Base-by-base conservation (phyloP, 495 filamentous ascomycete genomes). In the Pyrenopolyporus hunteri region DNA sequence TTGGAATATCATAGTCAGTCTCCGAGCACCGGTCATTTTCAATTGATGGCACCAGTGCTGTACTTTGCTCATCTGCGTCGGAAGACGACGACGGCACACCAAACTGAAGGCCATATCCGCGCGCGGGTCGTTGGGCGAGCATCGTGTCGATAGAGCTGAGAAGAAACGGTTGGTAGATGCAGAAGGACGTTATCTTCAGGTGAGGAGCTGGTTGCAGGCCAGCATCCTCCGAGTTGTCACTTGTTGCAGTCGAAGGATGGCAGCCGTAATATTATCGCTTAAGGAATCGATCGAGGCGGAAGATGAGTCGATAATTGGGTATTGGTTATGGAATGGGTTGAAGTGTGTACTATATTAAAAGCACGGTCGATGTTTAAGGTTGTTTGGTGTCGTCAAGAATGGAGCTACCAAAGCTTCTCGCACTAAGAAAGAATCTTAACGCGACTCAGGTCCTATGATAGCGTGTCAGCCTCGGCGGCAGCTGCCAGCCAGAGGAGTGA, bases 211-310 rank as follows among this genome's bases (percentile, higher is more conserved):
- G 56, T 57, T 53, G 52, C 58, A 53, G 66, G 44, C 62, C 56
- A 69, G 68, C 68, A 71, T 69, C 68, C 64, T 71, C 55, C 52
- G 48, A 58, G 25, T 62, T 32, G 58, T 46, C 25, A 39, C 14
- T 31, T 33, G 14, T 51, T 51, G 37, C 42, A 40, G 19, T 42
- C 16, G 48, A 32, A 22, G 20, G 47, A 39, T 14, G 43, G 9
- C n/a, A 20, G n/a, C 39, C 7, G 17, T 11, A 11, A n/a, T 42
- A 29, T 33, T 44, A 25, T 60, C 17, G 26, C 29, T 20, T 54
- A 45, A 10, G 9, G 6, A 17, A n/a, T n/a, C n/a, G n/a, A n/a
- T n/a, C n/a, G n/a, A n/a, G n/a, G n/a, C n/a, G n/a, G n/a, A n/a
- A n/a, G n/a, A n/a, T n/a, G n/a, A n/a, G n/a, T n/a, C n/a, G n/a